phyloP scores from a whole-genome alignment of 768 basidiomycete species.

The Mycena indigotica region DNA sequence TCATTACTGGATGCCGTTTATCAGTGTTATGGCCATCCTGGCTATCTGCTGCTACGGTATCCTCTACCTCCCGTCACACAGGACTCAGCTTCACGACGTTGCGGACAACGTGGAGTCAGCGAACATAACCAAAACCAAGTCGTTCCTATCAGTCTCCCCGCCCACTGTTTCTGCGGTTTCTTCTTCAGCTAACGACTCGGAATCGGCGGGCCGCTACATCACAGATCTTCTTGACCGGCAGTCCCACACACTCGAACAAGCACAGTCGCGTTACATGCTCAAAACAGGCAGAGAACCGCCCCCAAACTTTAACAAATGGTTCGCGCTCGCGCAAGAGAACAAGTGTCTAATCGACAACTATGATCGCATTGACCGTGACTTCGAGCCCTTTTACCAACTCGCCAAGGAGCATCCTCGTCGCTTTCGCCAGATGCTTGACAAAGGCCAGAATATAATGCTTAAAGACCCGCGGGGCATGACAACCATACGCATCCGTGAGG shows the following conservation, averaged over 20 bases:
- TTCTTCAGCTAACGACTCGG: neutral
- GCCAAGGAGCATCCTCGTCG: neutral
- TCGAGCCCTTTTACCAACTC: slow-evolving; percentile 5
- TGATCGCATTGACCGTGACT: neutral
- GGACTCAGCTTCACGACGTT: neutral
- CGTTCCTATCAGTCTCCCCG: neutral
- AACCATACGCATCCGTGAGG: neutral
- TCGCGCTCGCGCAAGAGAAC: neutral
- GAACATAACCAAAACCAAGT: too few species aligned
- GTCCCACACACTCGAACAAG: neutral
- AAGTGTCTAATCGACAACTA: slow-evolving; percentile 2
- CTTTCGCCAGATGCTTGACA: neutral
- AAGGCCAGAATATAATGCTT: neutral
- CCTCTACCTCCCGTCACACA: neutral
- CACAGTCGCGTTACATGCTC: neutral
- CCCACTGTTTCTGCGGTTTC: neutral
- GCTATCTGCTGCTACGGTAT: neutral
- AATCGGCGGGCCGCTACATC: neutral
- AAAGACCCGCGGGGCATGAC: neutral
- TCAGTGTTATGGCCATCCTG: neutral
- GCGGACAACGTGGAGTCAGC: neutral
- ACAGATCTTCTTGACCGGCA: neutral
- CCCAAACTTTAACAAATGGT: neutral
- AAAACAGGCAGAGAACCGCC: neutral
- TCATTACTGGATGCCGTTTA: neutral